phyloP scores from a whole-genome alignment of 73 alveolate genomes.

The Symbiodinium pilosum region DNA sequence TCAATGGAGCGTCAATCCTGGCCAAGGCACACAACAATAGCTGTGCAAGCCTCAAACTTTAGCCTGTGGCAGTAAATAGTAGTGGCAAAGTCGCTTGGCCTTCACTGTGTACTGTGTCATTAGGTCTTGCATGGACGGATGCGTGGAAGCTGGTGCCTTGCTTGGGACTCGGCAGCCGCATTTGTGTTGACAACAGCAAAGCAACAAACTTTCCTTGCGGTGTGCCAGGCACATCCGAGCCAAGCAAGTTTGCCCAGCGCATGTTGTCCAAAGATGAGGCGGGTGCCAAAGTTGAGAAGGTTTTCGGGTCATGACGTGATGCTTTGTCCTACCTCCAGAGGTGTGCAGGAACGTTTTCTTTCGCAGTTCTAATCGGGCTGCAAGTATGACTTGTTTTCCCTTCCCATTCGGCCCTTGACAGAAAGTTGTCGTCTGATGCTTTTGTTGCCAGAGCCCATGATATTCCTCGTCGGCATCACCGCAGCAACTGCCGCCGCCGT shows the following conservation, averaged over 20 bases:
- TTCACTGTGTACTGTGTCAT: background rate
- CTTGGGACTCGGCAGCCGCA: background rate
- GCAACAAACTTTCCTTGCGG: background rate
- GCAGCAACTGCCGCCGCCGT: too few species aligned
- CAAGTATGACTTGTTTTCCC: background rate
- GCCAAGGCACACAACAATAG: constrained; percentile 29
- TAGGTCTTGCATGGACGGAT: background rate
- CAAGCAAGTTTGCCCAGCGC: background rate
- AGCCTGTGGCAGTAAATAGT: background rate
- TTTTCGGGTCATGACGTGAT: background rate
- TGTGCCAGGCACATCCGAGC: background rate
- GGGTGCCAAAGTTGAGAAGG: background rate
- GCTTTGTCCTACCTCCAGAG: background rate
- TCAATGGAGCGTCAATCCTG: constrained; percentile 49
- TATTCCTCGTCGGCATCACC: background rate
- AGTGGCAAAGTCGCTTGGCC: background rate
- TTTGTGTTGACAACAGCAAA: background rate
- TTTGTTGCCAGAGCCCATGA: too few species aligned
- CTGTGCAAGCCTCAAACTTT: background rate
- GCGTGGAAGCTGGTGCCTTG: background rate
- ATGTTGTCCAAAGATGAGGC: background rate
- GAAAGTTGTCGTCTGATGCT: background rate
- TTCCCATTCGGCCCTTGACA: background rate
- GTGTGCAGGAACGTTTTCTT: background rate
- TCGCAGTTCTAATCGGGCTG: background rate